Evolutionary conservation across 2,329 filamentous ascomycete species (phyloP), one percentile per base, ranked within the genome.

Genomic region (Chalara sp.): DNA sequence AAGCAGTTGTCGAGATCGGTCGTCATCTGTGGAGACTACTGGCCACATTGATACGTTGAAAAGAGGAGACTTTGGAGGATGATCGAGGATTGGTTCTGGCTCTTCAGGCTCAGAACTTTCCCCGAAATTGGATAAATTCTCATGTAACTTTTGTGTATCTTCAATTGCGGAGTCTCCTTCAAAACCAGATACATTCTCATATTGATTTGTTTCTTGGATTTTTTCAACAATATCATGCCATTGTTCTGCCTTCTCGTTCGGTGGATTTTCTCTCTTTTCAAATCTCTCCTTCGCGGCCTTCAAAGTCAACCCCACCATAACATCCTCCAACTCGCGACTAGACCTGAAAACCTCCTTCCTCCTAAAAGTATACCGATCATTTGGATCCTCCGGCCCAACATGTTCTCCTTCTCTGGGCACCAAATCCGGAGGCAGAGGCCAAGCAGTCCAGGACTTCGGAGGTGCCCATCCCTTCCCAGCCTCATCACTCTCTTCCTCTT

Each of bases 391-490:
- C 6, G 65, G 64, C 54, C 65, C 70, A 57, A 71, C 73, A 47
- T 72, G 65, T 54, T 87, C 76, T 21, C 72, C 71, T 11, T 74
- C 71, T 12, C 72, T 69, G 1, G 87, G 87, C 6, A 93, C 81
- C 30, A 76, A 69, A 6, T 73, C 69, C 5, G 78, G 72, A 21
- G 75, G 74, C 62, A 95, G 66, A 5, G 92, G 92, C 92, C 92
- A 96, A 0, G 90, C 87, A 13, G 87, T 88, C 91, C 92, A 96
- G 5, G 64, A 57, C 52, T 77, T 80, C 0, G 79, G 73, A 2
- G 78, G 78, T 5, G 65, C 66, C 49, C 44, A 45, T 33, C 28
- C 45, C 32, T 43, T 48, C 12, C 40, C 41, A 40, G 45, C 44
- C 28, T 29, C 47, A 61, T 61, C 52, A 65, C 67, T 52, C 56